Percentiles rank a stretch among this genome's conserved stretches.
Conservation (phyloP, 352 stramenopile genomes). For the Phytophthora sojae region DNA sequence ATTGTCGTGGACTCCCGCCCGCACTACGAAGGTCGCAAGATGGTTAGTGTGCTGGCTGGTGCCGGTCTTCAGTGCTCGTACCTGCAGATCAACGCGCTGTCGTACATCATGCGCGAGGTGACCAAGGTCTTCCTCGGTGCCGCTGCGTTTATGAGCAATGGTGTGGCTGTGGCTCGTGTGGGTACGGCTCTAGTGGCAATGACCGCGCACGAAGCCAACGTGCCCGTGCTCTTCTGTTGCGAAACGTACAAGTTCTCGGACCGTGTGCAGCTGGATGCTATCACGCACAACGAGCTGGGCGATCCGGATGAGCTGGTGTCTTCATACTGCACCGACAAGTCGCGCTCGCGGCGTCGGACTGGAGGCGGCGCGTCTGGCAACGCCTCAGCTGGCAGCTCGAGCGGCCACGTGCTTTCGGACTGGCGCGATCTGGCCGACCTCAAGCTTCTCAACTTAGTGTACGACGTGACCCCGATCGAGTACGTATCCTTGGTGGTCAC, state of each 20-base stretch:
- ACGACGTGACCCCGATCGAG: constrained; percentile 97
- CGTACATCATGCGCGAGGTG: constrained; percentile 96
- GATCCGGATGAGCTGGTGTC: constrained; percentile 91
- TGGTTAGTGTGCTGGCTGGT: constrained; percentile 75
- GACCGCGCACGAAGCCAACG: constrained; percentile 90
- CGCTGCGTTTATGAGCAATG: constrained; percentile 96
- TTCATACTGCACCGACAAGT: constrained; percentile 65
- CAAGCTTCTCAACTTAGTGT: constrained; percentile 90
- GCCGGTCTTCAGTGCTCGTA: constrained; percentile 92
- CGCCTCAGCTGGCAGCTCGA: constrained; percentile 15
- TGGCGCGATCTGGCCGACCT: constrained; percentile 80
- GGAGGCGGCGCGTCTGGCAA: constrained; percentile 5
- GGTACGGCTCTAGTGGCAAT: constrained; percentile 95
- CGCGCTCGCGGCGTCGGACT: constrained; percentile 38
- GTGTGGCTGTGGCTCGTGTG: constrained; percentile 90
- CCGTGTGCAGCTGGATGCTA: constrained; percentile 97
- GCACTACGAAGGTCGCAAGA: constrained; percentile 84
- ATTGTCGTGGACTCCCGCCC: constrained; percentile 95
- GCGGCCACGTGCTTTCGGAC: constrained; percentile 78
- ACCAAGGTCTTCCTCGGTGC: constrained; percentile 97
- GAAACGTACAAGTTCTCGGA: constrained; percentile 99
- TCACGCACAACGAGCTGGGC: constrained; percentile 98
- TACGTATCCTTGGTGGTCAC: constrained; percentile 98
- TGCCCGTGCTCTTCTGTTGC: constrained; percentile 97
- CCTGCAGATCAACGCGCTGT: constrained; percentile 94